These are phyloP conservation scores for Tilletia horrida DNA, from an alignment of 1,284 basidiomycete genomes.

Conservation along the genomic window DNA sequence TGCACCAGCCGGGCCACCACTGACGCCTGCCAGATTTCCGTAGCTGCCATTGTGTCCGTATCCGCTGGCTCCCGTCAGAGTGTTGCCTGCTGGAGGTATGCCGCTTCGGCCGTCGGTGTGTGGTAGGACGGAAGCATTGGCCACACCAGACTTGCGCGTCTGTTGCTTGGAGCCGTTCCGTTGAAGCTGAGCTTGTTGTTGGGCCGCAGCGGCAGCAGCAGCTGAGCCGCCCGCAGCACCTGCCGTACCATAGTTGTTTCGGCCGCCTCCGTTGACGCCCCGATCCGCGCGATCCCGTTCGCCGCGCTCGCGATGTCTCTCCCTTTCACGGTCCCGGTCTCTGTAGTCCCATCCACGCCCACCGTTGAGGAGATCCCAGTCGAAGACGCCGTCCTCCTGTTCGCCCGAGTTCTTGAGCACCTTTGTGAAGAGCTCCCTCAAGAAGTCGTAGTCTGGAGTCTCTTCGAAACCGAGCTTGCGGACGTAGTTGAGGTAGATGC, in stretches of 20 bases:
- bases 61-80: constrained; percentile 3
- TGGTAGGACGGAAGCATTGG: constrained; percentile 9
- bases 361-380: constrained; percentile 84
- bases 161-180: constrained; percentile 41
- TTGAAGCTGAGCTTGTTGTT: constrained; percentile 29
- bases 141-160: constrained; percentile 41
- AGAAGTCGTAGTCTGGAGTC: constrained; percentile 91
- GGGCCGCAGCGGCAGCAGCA: constrained; percentile 19
- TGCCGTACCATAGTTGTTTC: constrained; percentile 20
- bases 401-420: constrained; percentile 84
- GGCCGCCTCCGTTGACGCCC: neutral
- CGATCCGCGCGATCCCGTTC: constrained; percentile 17
- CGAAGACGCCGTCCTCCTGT: constrained; percentile 80
- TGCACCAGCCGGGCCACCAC: constrained; percentile 27
- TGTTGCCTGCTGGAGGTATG: neutral
- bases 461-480: constrained; percentile 86
- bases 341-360: constrained; percentile 84
- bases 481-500: constrained; percentile 82
- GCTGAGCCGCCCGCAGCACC: constrained; percentile 28
- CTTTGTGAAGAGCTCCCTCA: constrained; percentile 85
- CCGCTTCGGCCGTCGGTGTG: neutral
- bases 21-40: constrained; percentile 35
- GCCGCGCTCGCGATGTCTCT: constrained; percentile 38
- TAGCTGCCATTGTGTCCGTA: constrained; percentile 32
- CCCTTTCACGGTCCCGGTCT: constrained; percentile 50